These are phyloP conservation scores for Cytospora leucostoma DNA, from an alignment of 2,329 filamentous ascomycete species.

Conservation along the genomic window DNA sequence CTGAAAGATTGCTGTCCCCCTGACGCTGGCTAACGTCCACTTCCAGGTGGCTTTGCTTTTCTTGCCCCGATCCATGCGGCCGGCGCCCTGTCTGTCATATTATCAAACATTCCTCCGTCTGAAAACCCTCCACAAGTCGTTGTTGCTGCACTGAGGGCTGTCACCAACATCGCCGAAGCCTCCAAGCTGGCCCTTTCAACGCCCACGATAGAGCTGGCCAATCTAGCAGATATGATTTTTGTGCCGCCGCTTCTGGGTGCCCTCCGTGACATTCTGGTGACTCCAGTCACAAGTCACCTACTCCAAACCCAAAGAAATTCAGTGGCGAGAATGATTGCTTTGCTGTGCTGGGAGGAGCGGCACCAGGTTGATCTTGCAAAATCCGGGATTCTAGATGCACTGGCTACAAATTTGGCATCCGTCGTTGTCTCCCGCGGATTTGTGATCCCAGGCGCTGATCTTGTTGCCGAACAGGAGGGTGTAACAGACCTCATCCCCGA, in stretches of 20 bases:
- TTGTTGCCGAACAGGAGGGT: constrained; percentile 54
- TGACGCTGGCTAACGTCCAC: constrained; percentile 8
- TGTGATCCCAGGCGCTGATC: constrained; percentile 66
- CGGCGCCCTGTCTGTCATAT: constrained; percentile 66
- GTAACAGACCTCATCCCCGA: constrained; percentile 60
- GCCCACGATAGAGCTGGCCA: constrained; percentile 49
- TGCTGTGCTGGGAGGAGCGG: constrained; percentile 66
- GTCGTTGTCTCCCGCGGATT: constrained; percentile 69
- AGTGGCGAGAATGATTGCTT: constrained; percentile 56
- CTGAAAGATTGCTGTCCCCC: not conserved
- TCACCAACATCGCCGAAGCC: constrained; percentile 72
- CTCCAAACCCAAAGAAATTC: constrained; percentile 64
- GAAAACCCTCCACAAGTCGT: constrained; percentile 67
- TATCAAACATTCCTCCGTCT: constrained; percentile 67
- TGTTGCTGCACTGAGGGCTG: constrained; percentile 70
- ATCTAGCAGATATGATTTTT: constrained; percentile 68
- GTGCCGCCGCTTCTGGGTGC: constrained; percentile 60
- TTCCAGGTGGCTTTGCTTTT: constrained; percentile 75
- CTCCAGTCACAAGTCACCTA: constrained; percentile 27
- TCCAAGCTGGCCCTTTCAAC: constrained; percentile 55
- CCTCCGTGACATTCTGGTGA: constrained; percentile 57
- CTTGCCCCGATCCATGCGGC: constrained; percentile 72
- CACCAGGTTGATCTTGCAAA: constrained; percentile 74
- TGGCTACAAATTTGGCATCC: constrained; percentile 72
- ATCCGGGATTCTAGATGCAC: constrained; percentile 72